phyloP scores from a whole-genome alignment of 2,329 filamentous ascomycete genomes.

The Malbranchea zuffiana region DNA sequence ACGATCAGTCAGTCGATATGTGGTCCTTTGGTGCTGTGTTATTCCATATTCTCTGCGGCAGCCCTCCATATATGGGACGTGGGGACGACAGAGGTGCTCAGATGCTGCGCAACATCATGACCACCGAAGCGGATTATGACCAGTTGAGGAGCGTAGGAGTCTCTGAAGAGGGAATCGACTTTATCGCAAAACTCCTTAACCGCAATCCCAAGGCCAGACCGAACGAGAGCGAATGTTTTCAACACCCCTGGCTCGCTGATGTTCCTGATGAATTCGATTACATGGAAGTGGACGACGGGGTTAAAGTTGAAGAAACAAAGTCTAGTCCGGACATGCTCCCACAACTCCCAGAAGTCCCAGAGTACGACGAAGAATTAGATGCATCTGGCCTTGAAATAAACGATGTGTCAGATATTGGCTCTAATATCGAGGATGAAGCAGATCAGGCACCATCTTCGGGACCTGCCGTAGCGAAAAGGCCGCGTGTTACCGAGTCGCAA shows the following conservation, averaged over 20 bases:
- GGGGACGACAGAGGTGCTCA: constrained; percentile 65
- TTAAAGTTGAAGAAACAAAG: constrained; percentile 47
- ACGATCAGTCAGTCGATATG: constrained; percentile 85
- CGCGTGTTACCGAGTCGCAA: constrained; percentile 11
- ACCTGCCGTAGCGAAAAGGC: constrained; percentile 12
- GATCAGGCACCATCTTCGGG: constrained; percentile 19
- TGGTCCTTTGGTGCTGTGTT: constrained; percentile 93
- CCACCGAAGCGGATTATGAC: constrained; percentile 53
- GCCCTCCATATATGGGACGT: constrained; percentile 70
- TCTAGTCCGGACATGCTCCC: constrained; percentile 39
- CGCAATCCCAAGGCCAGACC: constrained; percentile 68
- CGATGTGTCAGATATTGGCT: constrained; percentile 30
- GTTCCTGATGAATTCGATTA: constrained; percentile 49
- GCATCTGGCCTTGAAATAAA: constrained; percentile 56
- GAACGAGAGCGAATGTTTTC: constrained; percentile 57
- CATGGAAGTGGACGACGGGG: constrained; percentile 23
- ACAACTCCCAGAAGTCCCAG: constrained; percentile 28
- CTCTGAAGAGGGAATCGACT: constrained; percentile 52
- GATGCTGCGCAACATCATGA: constrained; percentile 76
- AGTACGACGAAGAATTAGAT: constrained; percentile 34
- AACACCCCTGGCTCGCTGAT: constrained; percentile 62
- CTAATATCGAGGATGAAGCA: constrained; percentile 26
- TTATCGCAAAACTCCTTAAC: constrained; percentile 68
- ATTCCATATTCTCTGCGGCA: constrained; percentile 70
- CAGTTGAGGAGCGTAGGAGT: constrained; percentile 51